Evolutionary conservation across 495 filamentous ascomycete species (phyloP).

Genomic region (Hyaloscypha finlandica): DNA sequence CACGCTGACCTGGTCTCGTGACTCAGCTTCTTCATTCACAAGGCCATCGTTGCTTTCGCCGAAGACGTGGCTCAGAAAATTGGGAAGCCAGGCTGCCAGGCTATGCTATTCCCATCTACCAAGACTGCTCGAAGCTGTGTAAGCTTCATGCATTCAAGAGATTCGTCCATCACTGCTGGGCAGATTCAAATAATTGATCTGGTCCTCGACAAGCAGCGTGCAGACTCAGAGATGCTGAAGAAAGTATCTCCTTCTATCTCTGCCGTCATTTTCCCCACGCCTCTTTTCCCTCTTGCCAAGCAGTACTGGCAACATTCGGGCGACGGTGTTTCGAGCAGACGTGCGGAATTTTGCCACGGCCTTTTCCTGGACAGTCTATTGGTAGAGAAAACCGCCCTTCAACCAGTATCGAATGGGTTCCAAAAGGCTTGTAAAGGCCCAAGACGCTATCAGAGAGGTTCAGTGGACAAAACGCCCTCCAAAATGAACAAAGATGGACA

Average conservation of each 20-base stretch:
- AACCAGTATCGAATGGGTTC: conserved; percentile 20
- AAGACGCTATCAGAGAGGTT: conserved; percentile 68
- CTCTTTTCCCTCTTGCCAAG: conserved; percentile 71
- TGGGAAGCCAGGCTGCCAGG: conserved; percentile 62
- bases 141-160: conserved; percentile 66
- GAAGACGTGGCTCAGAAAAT: conserved; percentile 63
- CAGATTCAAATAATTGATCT: conserved; percentile 70
- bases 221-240: conserved; percentile 48
- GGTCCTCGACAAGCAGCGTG: conserved; percentile 51
- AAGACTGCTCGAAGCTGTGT: conserved; percentile 67
- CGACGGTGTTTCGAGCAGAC: conserved; percentile 89
- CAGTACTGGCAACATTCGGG: conserved; percentile 96
- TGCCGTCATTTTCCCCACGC: conserved; percentile 69
- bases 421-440: conserved; percentile 64
- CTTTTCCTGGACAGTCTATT: conserved; percentile 73
- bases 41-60: conserved; percentile 74
- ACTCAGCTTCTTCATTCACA: conserved; percentile 86
- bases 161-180: conserved; percentile 45
- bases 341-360: conserved; percentile 82
- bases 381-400: conserved; percentile 48
- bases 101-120: conserved; percentile 78
- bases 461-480: conserved; percentile 41
- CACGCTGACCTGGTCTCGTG: conserved; percentile 21
- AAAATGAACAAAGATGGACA: conserved; percentile 9
- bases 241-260: conserved; percentile 54